Evolutionary conservation across 805 yeast species (phyloP).

Genomic region (Wickerhamiella sorbophila): DNA sequence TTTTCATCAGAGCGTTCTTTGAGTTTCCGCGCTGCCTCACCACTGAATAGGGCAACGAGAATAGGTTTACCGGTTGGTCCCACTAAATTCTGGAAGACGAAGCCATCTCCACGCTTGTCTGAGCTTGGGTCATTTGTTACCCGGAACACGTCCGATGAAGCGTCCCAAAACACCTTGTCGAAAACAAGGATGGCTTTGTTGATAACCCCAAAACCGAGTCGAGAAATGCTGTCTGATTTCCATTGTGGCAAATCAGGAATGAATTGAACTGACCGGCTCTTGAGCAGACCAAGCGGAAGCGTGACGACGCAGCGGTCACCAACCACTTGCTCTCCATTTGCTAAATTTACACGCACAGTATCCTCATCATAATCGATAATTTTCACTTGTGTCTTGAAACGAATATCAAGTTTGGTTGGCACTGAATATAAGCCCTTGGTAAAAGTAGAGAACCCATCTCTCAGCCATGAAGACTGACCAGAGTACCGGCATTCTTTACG

Average conservation of each 20-base stretch:
- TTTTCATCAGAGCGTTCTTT: constrained; percentile 23
- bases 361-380: constrained; percentile 27
- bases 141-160: constrained; percentile 21
- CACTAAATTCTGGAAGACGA: constrained; percentile 27
- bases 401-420: constrained; percentile 28
- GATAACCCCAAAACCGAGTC: constrained; percentile 28
- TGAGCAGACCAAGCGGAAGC: constrained; percentile 30
- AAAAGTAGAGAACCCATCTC: constrained; percentile 26
- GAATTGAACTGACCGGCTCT: constrained; percentile 26
- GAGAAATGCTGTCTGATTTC: constrained; percentile 28
- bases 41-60: constrained; percentile 28
- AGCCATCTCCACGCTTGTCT: constrained; percentile 25
- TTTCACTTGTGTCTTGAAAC: constrained; percentile 27
- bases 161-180: constrained; percentile 29
- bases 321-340: constrained; percentile 28
- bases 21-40: constrained; percentile 26
- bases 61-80: constrained; percentile 26
- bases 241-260: constrained; percentile 30
- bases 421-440: constrained; percentile 27
- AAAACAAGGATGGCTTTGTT: constrained; percentile 29
- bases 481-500: constrained; percentile 29
- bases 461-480: constrained; percentile 28
- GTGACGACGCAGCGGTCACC: constrained; percentile 30
- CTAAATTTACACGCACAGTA: constrained; percentile 22
- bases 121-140: constrained; percentile 18